Conservation (phyloP, 2,329 filamentous ascomycete genomes). For the Penicillium frequentans region DNA sequence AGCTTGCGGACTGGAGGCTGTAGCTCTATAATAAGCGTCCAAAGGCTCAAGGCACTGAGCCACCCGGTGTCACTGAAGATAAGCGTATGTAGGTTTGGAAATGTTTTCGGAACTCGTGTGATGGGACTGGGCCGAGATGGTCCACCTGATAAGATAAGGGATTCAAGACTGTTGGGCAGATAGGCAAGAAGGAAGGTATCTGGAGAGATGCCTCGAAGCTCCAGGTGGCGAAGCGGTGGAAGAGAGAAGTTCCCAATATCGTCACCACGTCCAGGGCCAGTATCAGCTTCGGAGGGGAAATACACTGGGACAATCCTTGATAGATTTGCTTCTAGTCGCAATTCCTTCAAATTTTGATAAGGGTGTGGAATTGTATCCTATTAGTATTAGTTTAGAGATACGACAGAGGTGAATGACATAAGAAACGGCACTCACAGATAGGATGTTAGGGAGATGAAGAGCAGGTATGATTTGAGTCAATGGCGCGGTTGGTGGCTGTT, state of each 20-base stretch:
- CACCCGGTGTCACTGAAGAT: slow-evolving; percentile 30
- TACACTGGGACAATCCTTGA: slow-evolving; percentile 15
- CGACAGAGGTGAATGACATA: background rate
- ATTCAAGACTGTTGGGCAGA: slow-evolving; percentile 31
- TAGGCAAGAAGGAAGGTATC: slow-evolving; percentile 17
- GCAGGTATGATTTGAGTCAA: background rate
- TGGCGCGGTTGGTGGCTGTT: background rate
- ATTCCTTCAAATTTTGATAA: slow-evolving; percentile 33
- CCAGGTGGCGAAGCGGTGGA: slow-evolving; percentile 26
- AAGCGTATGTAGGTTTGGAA: slow-evolving; percentile 28
- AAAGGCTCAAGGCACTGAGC: slow-evolving; percentile 16
- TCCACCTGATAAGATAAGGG: slow-evolving; percentile 29
- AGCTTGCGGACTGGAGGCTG: slow-evolving; percentile 26
- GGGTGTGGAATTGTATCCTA: slow-evolving; percentile 10
- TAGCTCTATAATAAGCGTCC: slow-evolving; percentile 14
- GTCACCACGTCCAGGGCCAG: background rate
- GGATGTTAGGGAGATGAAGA: slow-evolving; percentile 11
- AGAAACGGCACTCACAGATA: slow-evolving; percentile 6
- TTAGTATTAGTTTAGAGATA: background rate
- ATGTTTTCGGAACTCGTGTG: background rate
- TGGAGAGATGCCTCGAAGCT: slow-evolving; percentile 25
- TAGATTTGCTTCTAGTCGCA: slow-evolving; percentile 32
- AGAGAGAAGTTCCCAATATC: slow-evolving; percentile 12
- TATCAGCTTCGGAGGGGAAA: slow-evolving; percentile 1
- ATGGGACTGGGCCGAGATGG: slow-evolving; percentile 7